Conservation (phyloP, 768 basidiomycete genomes). For the Megacollybia marginata region DNA sequence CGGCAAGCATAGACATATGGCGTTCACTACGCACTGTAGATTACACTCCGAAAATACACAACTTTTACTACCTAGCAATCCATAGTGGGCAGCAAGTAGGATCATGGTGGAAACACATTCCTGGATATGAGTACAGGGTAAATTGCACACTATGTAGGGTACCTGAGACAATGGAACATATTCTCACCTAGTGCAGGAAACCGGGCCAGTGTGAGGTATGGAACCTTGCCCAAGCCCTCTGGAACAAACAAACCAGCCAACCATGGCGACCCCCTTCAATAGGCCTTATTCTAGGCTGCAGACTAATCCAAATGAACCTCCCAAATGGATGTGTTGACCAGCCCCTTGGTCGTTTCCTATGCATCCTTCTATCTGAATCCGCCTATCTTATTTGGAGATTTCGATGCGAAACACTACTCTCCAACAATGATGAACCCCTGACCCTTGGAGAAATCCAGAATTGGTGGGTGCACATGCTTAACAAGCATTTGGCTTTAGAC, state of each 20-base stretch:
- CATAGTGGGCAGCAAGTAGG: not conserved
- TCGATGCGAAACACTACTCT: conserved; percentile 17
- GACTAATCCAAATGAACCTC: not conserved
- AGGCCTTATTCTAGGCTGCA: conserved; percentile 13
- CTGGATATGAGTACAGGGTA: not conserved
- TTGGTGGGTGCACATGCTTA: conserved; percentile 10
- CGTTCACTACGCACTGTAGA: too few relatives aligned
- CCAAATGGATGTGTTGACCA: not conserved
- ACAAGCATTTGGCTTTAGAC: conserved; percentile 9
- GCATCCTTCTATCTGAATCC: conserved; percentile 20
- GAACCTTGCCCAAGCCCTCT: conserved; percentile 10
- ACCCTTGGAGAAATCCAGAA: conserved; percentile 4
- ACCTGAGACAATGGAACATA: too few relatives aligned
- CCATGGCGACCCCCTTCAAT: conserved; percentile 9
- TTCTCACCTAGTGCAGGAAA: too few relatives aligned
- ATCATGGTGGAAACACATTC: not conserved
- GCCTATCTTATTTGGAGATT: conserved; percentile 23
- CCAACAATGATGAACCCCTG: conserved; percentile 1
- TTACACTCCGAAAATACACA: too few relatives aligned
- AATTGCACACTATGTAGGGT: conserved; percentile 15
- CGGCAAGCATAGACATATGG: too few relatives aligned
- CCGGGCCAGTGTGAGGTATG: conserved; percentile 27
- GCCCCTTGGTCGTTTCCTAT: conserved; percentile 9
- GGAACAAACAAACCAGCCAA: conserved; percentile 6
- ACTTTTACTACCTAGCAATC: not conserved